Conservation (phyloP, 176 grass and related monocot species). For the Sorghum bicolor region DNA sequence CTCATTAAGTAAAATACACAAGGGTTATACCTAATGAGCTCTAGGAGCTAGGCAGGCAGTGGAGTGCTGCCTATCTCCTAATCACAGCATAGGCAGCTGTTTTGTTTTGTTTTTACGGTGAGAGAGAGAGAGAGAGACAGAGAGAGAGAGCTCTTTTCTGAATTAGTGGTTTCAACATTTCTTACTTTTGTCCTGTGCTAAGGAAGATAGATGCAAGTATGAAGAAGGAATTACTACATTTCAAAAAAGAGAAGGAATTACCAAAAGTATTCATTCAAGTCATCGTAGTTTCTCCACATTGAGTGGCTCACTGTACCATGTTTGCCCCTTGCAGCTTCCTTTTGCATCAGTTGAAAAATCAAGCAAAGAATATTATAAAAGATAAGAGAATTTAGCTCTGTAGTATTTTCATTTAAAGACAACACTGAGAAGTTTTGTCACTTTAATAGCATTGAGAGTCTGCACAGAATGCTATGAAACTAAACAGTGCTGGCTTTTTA, state of each 20-base stretch:
- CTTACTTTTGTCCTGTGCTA: neutral
- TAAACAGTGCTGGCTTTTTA: neutral
- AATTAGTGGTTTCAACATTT: neutral
- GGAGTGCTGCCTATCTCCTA: neutral
- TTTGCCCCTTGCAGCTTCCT: slow-evolving; percentile 76
- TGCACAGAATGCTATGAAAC: neutral
- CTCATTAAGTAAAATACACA: neutral
- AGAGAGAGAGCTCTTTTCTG: neutral
- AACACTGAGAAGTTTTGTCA: neutral
- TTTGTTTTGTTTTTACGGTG: neutral
- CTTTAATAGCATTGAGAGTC: neutral
- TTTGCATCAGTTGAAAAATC: slow-evolving; percentile 43
- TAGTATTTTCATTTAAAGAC: neutral
- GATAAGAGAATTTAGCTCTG: neutral
- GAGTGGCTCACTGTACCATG: slow-evolving; percentile 77
- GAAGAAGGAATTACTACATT: slow-evolving; percentile 44
- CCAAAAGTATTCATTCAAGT: slow-evolving; percentile 98
- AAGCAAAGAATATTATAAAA: neutral
- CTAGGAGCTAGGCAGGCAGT: neutral
- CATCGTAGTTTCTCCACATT: slow-evolving; percentile 97
- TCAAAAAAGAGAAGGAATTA: slow-evolving; percentile 26
- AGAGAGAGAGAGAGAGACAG: neutral
- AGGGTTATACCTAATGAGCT: neutral
- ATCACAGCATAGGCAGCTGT: neutral
- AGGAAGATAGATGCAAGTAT: slow-evolving; percentile 4